These are phyloP conservation scores for Symbiodinium natans DNA, from an alignment of 73 alveolate genomes.

Conservation along the genomic window DNA sequence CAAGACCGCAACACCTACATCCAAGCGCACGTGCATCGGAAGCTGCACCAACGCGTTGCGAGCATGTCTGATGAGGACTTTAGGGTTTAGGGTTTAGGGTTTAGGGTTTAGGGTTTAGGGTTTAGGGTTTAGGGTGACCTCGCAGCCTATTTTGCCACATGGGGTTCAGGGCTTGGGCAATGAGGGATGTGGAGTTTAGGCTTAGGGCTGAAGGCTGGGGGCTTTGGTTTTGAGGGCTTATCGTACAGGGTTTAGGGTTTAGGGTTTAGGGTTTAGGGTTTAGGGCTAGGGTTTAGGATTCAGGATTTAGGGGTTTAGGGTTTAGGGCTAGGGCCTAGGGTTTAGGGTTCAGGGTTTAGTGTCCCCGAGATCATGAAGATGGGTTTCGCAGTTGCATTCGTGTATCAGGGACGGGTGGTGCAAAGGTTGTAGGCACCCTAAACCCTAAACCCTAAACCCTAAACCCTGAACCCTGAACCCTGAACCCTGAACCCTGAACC, in stretches of 20 bases:
- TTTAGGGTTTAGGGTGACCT: too few relatives aligned
- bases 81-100: not conserved
- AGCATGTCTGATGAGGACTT: slow-evolving; percentile 6
- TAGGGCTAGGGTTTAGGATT: too few relatives aligned
- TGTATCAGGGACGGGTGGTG: not conserved
- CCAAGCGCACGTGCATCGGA: slow-evolving; percentile 1
- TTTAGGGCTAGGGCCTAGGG: too few relatives aligned
- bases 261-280: too few relatives aligned
- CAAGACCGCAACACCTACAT: slow-evolving; percentile 9
- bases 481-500: too few relatives aligned
- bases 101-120: not conserved
- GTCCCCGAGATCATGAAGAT: not conserved
- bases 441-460: not conserved
- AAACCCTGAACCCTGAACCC: too few relatives aligned
- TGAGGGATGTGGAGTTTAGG: too few relatives aligned
- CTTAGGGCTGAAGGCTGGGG: not conserved
- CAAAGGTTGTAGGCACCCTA: not conserved
- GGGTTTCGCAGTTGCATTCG: too few relatives aligned
- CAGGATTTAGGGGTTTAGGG: not conserved
- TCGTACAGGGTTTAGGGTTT: not conserved
- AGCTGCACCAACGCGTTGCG: not conserved
- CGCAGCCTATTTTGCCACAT: too few relatives aligned
- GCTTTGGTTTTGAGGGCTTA: too few relatives aligned
- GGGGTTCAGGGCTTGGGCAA: too few relatives aligned
- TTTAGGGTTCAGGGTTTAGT: not conserved